A percentile compares a stretch with the other conserved stretches of the same genome.
phyloP scores from a whole-genome alignment of 768 basidiomycete species.

The Rhodocollybia butyracea region DNA sequence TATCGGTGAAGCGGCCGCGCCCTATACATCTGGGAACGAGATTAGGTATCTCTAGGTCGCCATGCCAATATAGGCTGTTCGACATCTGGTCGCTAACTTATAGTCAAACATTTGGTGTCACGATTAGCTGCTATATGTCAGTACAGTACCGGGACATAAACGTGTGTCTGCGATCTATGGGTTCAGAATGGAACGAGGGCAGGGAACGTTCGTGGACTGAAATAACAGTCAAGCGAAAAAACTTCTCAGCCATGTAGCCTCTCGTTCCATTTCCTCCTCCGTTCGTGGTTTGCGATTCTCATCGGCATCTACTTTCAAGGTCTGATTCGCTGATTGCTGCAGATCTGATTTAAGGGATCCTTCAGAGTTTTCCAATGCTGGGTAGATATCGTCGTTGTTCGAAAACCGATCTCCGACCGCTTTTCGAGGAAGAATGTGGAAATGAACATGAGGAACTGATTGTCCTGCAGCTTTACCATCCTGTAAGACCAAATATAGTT shows the following conservation, averaged over 20 bases:
- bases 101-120: no score
- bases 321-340: conserved; percentile 16
- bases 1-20: no score
- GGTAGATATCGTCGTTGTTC: conserved; percentile 75
- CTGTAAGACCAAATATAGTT: conserved; percentile 30
- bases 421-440: conserved; percentile 87
- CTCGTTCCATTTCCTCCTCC: conserved; percentile 74
- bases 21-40: no score
- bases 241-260: conserved; percentile 64
- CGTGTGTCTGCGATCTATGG: no score
- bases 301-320: conserved; percentile 65
- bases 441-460: conserved; percentile 90
- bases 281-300: conserved; percentile 61
- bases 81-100: no score
- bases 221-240: conserved; percentile 41
- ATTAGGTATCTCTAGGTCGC: no score
- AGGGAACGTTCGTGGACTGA: background rate
- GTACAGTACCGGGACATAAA: no score
- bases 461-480: conserved; percentile 88
- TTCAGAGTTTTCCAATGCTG: conserved; percentile 69
- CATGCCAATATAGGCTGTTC: no score
- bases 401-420: conserved; percentile 65
- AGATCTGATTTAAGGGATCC: conserved; percentile 42
- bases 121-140: no score
- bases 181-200: background rate